Percentiles rank a stretch among this genome's conserved stretches.
Conservation (phyloP, 352 stramenopile species). For the Phytophthora megakarya region DNA sequence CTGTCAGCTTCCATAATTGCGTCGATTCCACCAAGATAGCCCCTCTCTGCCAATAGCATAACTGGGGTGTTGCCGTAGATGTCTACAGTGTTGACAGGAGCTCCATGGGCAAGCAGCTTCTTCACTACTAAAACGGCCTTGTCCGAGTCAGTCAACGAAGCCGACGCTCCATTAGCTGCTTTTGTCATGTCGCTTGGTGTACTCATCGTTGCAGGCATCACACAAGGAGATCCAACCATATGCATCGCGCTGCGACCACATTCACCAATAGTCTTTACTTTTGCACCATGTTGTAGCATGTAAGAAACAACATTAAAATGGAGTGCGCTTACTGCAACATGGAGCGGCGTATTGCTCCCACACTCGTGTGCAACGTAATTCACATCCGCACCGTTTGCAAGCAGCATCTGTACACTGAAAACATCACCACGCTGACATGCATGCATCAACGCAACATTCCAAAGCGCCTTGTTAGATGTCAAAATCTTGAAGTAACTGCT, state of each 20-base stretch:
- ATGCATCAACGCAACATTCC: conserved; percentile 89
- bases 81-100: conserved; percentile 65
- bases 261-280: conserved; percentile 74
- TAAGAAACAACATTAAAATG: conserved; percentile 90
- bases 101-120: conserved; percentile 80
- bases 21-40: conserved; percentile 74
- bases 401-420: conserved; percentile 86
- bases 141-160: conserved; percentile 49
- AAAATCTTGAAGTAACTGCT: conserved; percentile 90
- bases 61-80: conserved; percentile 85
- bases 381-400: conserved; percentile 86
- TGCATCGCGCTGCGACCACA: conserved; percentile 75
- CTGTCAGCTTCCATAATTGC: conserved; percentile 71
- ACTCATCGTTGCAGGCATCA: conserved; percentile 52
- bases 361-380: conserved; percentile 88
- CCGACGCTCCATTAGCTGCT: conserved; percentile 23
- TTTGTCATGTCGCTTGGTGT: conserved; percentile 34
- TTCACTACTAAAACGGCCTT: conserved; percentile 82
- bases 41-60: conserved; percentile 79
- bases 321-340: conserved; percentile 77
- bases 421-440: conserved; percentile 86
- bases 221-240: conserved; percentile 77
- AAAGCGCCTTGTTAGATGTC: conserved; percentile 85
- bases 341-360: conserved; percentile 77
- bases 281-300: conserved; percentile 84